These are phyloP conservation scores for Fonticula alba DNA, from an alignment of 78 protist species.

Conservation along the genomic window DNA sequence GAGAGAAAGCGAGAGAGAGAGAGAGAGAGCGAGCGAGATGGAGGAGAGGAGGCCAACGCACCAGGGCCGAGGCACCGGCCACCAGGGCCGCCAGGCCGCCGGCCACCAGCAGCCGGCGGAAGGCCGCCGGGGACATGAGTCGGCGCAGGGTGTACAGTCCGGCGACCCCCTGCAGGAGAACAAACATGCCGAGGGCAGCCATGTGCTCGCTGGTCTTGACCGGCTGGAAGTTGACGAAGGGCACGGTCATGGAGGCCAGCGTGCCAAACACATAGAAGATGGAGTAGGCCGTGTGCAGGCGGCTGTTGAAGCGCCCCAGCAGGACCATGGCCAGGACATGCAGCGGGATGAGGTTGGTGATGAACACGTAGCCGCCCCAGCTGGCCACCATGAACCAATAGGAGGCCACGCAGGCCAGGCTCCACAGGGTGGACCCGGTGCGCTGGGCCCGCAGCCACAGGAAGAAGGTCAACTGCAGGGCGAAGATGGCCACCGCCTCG, in stretches of 20 bases:
- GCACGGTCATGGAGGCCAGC: conserved; percentile 33
- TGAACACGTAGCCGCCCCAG: conserved; percentile 99
- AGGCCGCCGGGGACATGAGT: conserved; percentile 12
- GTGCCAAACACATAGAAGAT: conserved; percentile 71
- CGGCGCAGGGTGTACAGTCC: conserved; percentile 33
- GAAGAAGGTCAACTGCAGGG: conserved; percentile 69
- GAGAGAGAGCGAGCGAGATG: too few species aligned
- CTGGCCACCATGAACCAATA: conserved; percentile 65
- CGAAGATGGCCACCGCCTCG: conserved; percentile 92
- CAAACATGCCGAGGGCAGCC: conserved; percentile 71
- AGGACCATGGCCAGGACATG: conserved; percentile 61
- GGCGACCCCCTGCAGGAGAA: conserved; percentile 36
- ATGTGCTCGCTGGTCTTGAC: conserved; percentile 85
- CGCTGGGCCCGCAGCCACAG: conserved; percentile 68
- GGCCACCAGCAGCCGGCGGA: background rate
- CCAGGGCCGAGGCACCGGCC: background rate
- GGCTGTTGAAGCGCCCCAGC: conserved; percentile 48
- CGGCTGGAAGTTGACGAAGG: conserved; percentile 80
- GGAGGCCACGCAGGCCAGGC: conserved; percentile 39
- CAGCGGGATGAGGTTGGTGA: conserved; percentile 85
- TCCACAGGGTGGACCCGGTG: conserved; percentile 51
- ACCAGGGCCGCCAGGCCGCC: background rate
- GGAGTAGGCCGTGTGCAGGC: conserved; percentile 76
- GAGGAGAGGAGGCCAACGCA: background rate
- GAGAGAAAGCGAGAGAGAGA: too few species aligned